Percentiles rank a stretch among this genome's conserved stretches.
These are phyloP conservation scores for Populus euphratica DNA, from an alignment of 345 rosid species.

Conservation along the genomic window DNA sequence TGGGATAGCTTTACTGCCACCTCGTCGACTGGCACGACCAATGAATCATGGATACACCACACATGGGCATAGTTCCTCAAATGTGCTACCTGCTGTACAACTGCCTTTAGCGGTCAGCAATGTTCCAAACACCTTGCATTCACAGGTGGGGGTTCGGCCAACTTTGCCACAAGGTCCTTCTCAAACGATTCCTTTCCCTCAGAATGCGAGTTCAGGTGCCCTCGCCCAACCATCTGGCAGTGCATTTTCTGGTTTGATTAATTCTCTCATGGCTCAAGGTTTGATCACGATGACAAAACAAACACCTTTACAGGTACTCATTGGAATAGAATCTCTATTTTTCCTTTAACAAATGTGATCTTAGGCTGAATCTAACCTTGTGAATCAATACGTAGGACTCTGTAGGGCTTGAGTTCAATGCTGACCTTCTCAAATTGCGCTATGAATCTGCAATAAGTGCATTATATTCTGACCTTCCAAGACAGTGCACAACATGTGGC, in stretches of 20 bases:
- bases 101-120: conserved; percentile 44
- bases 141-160: conserved; percentile 45
- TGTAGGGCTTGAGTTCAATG: conserved; percentile 71
- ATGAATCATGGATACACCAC: conserved; percentile 44
- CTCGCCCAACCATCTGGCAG: conserved; percentile 52
- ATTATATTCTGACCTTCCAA: conserved; percentile 79
- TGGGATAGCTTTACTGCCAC: conserved; percentile 38
- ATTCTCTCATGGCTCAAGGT: conserved; percentile 88
- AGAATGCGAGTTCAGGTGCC: conserved; percentile 36
- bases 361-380: conserved; percentile 25
- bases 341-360: neutral
- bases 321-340: conserved; percentile 4
- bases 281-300: conserved; percentile 67
- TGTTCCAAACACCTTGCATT: conserved; percentile 34
- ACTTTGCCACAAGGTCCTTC: conserved; percentile 60
- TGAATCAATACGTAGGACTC: conserved; percentile 50
- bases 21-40: conserved; percentile 38
- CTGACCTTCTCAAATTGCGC: conserved; percentile 76
- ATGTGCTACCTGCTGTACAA: conserved; percentile 28
- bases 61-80: conserved; percentile 44
- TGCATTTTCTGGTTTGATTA: conserved; percentile 75
- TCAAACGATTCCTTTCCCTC: conserved; percentile 43
- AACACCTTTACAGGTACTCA: conserved; percentile 66
- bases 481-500: conserved; percentile 98
- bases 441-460: conserved; percentile 76